A percentile compares a stretch with the other conserved stretches of the same genome.
Conservation (phyloP, 2,329 filamentous ascomycete species). For the Botryotinia calthae region DNA sequence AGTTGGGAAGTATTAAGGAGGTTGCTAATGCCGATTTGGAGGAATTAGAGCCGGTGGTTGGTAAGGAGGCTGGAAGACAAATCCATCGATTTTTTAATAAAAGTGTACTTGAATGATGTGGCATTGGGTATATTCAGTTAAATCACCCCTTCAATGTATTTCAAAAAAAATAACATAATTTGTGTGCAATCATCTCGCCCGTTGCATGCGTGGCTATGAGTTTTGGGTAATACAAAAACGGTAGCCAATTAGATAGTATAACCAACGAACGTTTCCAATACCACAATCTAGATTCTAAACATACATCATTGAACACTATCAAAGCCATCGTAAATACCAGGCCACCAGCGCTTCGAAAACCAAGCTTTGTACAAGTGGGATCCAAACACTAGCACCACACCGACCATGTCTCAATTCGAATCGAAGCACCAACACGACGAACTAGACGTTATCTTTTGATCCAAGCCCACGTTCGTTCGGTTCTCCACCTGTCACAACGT, state of each 20-base stretch:
- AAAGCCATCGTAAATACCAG: background rate
- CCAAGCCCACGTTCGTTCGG: background rate
- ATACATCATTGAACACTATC: background rate
- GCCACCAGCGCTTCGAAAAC: background rate
- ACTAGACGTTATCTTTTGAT: background rate
- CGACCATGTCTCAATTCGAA: background rate
- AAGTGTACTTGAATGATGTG: slow-evolving; percentile 33
- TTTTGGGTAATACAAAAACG: background rate
- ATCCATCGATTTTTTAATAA: slow-evolving; percentile 77
- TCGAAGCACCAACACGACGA: background rate
- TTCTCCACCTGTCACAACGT: background rate
- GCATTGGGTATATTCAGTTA: background rate
- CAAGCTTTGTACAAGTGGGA: background rate
- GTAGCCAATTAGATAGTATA: background rate
- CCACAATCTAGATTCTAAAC: background rate
- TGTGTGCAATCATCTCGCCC: background rate
- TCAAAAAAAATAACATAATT: background rate
- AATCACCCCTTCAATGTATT: background rate
- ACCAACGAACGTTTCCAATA: too few species aligned
- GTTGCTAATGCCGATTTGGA: slow-evolving; percentile 80
- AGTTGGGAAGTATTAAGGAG: slow-evolving; percentile 73
- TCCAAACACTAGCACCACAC: background rate
- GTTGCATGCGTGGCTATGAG: background rate
- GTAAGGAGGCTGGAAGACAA: slow-evolving; percentile 71
- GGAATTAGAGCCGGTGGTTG: slow-evolving; percentile 72